Base-by-base conservation (phyloP, 805 yeast genomes). In the Nakazawaea peltata region DNA sequence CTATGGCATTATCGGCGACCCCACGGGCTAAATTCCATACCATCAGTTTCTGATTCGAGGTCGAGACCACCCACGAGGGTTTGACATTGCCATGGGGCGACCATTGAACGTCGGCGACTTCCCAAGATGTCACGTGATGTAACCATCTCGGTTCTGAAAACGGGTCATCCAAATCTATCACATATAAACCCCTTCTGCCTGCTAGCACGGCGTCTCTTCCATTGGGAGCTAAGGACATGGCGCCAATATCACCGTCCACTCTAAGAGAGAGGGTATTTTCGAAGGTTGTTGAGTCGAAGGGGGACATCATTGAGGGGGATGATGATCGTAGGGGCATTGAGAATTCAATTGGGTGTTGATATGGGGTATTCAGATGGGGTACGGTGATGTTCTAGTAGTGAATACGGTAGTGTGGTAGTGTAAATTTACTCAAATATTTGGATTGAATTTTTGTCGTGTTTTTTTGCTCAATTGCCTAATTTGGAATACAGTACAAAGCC, bases 41-140 rank as follows among this genome's bases (percentile, higher is more conserved):
- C 50, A 92, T 66, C 1, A 95, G 97, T 59, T 90, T 90, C 52
- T 90, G 98, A 55, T 90, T 92, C 2, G 95, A 81, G 0, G 97
- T 86, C 0, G 95, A 84, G 1, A 90, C 81, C 28, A 92, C 85
- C 95, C 97, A 88, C 5, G 81, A 67, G 1, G 95, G 90, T 44
- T 83, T 84, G 7, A 21, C 10, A 2, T 78, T 69, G 5, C 71
- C 65, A 52, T 92, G 97, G 0, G 97, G 96, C 2, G 94, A 84
- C 97, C 98, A 92, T 56, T 92, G 97, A 2, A 90, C 97, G 54
- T 90, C 97, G 0, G 98, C 96, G 3, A 92, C 98, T 55, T 92
- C 97, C 97, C 97, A 92, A 0, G 94, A 77, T 0, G 97, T 90
- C 24, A 77, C 68, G 51, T 92, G 96, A 37, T 79, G 94, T 12